These are phyloP conservation scores for Nothomitra cinnamomea DNA, from an alignment of 2,329 filamentous ascomycete species.

Conservation along the genomic window DNA sequence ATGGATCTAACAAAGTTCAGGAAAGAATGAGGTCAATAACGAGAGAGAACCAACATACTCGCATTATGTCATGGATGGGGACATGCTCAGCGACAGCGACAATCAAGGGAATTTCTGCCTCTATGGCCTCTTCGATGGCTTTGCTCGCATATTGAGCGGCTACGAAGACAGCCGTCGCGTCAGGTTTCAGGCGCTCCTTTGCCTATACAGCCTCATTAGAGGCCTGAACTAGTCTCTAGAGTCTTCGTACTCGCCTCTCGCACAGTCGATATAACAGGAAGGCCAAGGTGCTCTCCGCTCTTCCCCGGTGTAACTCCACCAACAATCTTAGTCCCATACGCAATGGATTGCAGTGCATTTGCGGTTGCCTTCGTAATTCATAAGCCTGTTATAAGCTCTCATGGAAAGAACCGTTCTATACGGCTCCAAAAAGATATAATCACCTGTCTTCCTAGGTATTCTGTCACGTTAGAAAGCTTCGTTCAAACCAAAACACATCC, in stretches of 20 bases:
- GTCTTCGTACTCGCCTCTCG: slow-evolving; percentile 27
- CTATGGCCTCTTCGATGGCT: slow-evolving; percentile 66
- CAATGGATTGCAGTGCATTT: slow-evolving; percentile 59
- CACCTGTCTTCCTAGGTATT: slow-evolving; percentile 1
- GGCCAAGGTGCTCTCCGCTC: slow-evolving; percentile 52
- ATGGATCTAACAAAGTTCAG: slow-evolving; percentile 22
- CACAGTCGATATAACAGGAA: slow-evolving; percentile 55
- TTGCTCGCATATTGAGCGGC: slow-evolving; percentile 54
- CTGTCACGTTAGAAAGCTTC: too few species aligned
- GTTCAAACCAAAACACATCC: too few species aligned
- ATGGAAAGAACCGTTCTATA: too few species aligned
- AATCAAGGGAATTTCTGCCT: slow-evolving; percentile 60
- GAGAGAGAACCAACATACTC: slow-evolving; percentile 28
- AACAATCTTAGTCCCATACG: slow-evolving; percentile 65
- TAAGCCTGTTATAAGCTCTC: not conserved
- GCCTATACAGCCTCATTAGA: slow-evolving; percentile 27
- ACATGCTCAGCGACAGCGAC: slow-evolving; percentile 70
- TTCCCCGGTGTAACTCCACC: slow-evolving; percentile 55
- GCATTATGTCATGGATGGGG: slow-evolving; percentile 59
- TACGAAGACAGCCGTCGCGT: slow-evolving; percentile 67
- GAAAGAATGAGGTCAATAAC: not conserved
- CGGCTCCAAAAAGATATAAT: not conserved
- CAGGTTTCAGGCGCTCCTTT: slow-evolving; percentile 51
- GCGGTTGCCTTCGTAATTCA: slow-evolving; percentile 41
- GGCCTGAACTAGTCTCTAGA: too few species aligned